These are phyloP conservation scores for Ammopiptanthus mongolicus DNA, from an alignment of 306 rosid genomes.

Conservation along the genomic window DNA sequence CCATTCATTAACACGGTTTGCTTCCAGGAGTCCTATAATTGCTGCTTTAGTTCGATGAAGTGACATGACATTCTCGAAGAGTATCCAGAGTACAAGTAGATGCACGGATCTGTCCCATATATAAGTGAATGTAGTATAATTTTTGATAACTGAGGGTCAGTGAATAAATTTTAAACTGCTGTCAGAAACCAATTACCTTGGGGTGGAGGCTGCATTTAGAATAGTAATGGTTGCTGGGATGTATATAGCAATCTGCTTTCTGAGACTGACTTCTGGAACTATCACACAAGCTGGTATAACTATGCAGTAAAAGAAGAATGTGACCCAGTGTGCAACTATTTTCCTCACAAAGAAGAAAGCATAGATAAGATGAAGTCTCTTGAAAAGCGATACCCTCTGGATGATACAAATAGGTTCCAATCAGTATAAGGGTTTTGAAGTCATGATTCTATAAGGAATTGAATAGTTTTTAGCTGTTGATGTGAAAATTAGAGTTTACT, in stretches of 20 bases:
- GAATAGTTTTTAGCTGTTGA: neutral
- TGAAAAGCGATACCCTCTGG: constrained; percentile 48
- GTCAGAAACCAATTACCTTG: constrained; percentile 36
- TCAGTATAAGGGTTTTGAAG: constrained; percentile 14
- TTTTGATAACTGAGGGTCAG: neutral
- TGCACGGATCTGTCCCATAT: constrained; percentile 42
- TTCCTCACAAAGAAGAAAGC: constrained; percentile 60
- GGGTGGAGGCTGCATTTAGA: constrained; percentile 50
- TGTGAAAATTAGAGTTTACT: constrained; percentile 13
- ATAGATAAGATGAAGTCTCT: constrained; percentile 46
- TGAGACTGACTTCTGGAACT: constrained; percentile 45
- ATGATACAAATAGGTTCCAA: constrained; percentile 17
- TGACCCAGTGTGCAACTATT: constrained; percentile 51
- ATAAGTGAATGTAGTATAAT: neutral
- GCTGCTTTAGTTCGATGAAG: constrained; percentile 58
- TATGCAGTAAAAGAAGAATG: constrained; percentile 59
- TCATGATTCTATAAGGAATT: constrained; percentile 5
- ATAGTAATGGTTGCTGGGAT: constrained; percentile 53
- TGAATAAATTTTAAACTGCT: constrained; percentile 6
- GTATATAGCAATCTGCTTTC: constrained; percentile 43
- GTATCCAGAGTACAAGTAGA: constrained; percentile 51
- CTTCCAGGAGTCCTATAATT: constrained; percentile 49
- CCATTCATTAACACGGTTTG: constrained; percentile 59
- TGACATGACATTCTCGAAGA: constrained; percentile 62
- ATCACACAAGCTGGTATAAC: constrained; percentile 50